These are phyloP conservation scores for Hirsutella rhossiliensis DNA, from an alignment of 2,329 filamentous ascomycete species.

Conservation along the genomic window DNA sequence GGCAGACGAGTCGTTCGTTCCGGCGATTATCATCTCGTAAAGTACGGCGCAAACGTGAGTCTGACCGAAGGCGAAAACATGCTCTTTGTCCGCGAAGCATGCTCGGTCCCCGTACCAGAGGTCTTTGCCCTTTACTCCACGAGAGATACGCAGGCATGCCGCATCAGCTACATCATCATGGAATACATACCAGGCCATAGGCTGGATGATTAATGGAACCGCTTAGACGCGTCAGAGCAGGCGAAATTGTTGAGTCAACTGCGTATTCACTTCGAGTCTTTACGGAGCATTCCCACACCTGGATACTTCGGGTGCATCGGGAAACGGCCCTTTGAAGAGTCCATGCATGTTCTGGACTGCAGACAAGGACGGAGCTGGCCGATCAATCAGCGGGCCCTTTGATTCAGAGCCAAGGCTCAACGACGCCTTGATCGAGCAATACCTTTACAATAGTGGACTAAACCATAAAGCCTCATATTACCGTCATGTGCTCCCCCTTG, in stretches of 20 bases:
- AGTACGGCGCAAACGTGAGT: conserved; percentile 4
- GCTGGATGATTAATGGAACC: conserved; percentile 2
- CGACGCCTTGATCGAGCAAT: not conserved
- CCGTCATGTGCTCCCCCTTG: conserved; percentile 21
- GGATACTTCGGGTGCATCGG: conserved; percentile 9
- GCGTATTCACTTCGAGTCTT: not conserved
- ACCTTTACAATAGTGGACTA: not conserved
- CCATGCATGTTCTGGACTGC: conserved; percentile 7
- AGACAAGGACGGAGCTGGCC: conserved; percentile 5
- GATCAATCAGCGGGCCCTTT: not conserved
- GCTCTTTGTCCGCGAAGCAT: conserved; percentile 1
- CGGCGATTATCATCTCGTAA: conserved; percentile 2
- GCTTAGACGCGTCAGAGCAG: not conserved
- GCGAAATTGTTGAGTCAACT: conserved; percentile 1
- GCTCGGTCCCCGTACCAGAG: conserved; percentile 1
- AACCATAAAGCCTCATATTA: not conserved
- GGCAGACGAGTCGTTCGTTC: conserved; percentile 3
- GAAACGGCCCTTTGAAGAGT: conserved; percentile 7
- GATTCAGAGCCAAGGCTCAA: not conserved
- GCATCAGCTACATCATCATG: conserved; percentile 11
- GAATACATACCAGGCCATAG: conserved; percentile 6
- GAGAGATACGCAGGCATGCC: not conserved
- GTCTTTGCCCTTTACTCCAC: conserved; percentile 2
- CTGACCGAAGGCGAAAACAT: conserved; percentile 5
- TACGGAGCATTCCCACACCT: conserved; percentile 2